Evolutionary conservation across 345 rosid genomes (phyloP).

Genomic region (Reutealis trisperma): DNA sequence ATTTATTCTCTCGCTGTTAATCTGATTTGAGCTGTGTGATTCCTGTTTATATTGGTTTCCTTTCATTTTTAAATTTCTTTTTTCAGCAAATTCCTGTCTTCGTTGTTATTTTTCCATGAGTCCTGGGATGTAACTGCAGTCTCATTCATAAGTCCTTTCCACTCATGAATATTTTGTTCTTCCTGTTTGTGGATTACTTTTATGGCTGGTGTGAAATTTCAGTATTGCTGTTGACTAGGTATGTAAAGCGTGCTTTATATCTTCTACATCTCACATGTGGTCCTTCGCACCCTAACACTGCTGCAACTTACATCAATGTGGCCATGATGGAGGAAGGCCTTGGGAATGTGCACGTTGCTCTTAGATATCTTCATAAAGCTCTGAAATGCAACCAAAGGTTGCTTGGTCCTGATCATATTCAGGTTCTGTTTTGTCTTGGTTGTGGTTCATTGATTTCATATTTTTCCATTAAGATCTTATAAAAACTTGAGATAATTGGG

Average conservation of each 20-base stretch:
- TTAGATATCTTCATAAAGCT: conserved; percentile 96
- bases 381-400: conserved; percentile 90
- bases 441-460: conserved; percentile 9
- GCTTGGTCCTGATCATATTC: conserved; percentile 99
- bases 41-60: not conserved
- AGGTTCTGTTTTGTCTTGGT: conserved; percentile 49
- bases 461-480: not conserved
- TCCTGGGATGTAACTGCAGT: conserved; percentile 14
- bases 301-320: conserved; percentile 96
- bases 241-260: conserved; percentile 96
- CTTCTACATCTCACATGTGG: conserved; percentile 97
- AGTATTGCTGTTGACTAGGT: conserved; percentile 51
- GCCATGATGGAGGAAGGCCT: conserved; percentile 99
- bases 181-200: conserved; percentile 17
- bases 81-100: conserved; percentile 8
- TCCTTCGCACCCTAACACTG: conserved; percentile 98
- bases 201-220: conserved; percentile 10
- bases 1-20: not conserved
- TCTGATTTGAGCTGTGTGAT: conserved; percentile 2
- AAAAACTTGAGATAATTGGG: no score
- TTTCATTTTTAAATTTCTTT: conserved; percentile 11
- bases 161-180: not conserved
- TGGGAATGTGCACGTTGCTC: conserved; percentile 97
- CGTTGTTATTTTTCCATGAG: not conserved
- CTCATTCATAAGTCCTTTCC: not conserved